Evolutionary conservation across 2,329 filamentous ascomycete species (phyloP).

Genomic region (Microdochium trichocladiopsis): DNA sequence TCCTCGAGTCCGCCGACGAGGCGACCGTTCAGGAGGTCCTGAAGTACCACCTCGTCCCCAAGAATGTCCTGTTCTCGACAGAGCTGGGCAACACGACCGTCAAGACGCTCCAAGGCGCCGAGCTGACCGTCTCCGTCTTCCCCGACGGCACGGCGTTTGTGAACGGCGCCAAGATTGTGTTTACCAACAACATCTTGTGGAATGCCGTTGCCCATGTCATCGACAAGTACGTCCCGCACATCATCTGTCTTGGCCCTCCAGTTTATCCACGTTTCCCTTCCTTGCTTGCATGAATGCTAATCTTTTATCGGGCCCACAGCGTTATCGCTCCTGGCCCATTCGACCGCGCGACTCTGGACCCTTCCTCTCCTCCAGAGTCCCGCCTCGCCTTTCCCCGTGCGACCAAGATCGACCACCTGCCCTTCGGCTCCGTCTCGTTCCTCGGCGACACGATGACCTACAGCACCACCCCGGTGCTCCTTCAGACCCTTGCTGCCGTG

Average conservation of each 20-base stretch:
- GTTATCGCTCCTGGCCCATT: conserved; percentile 18
- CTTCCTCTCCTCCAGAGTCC: conserved; percentile 12
- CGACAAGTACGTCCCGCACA: conserved; percentile 13
- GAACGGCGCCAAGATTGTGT: conserved; percentile 21
- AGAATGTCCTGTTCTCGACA: conserved; percentile 20
- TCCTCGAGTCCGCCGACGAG: conserved; percentile 12
- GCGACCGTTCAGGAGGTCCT: conserved; percentile 18
- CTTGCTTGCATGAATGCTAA: background rate
- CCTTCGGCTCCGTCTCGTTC: conserved; percentile 16
- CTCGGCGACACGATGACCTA: conserved; percentile 13
- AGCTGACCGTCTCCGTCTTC: conserved; percentile 19
- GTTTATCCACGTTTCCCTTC: background rate
- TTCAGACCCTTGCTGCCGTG: conserved; percentile 17
- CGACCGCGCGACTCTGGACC: conserved; percentile 13
- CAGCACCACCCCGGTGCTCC: conserved; percentile 16
- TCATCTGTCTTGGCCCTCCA: background rate
- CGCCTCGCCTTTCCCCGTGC: conserved; percentile 18
- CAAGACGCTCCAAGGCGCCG: conserved; percentile 12
- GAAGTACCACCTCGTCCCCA: conserved; percentile 21
- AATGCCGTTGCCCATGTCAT: conserved; percentile 24
- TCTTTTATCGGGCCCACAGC: conserved; percentile 3
- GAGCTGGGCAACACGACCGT: conserved; percentile 17
- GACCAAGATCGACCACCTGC: conserved; percentile 13
- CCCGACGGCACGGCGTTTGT: conserved; percentile 21
- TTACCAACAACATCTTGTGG: conserved; percentile 19